Percentiles rank a stretch among this genome's conserved stretches.
These are phyloP conservation scores for Knufia petricola DNA, from an alignment of 2,329 filamentous ascomycete species.

Conservation along the genomic window DNA sequence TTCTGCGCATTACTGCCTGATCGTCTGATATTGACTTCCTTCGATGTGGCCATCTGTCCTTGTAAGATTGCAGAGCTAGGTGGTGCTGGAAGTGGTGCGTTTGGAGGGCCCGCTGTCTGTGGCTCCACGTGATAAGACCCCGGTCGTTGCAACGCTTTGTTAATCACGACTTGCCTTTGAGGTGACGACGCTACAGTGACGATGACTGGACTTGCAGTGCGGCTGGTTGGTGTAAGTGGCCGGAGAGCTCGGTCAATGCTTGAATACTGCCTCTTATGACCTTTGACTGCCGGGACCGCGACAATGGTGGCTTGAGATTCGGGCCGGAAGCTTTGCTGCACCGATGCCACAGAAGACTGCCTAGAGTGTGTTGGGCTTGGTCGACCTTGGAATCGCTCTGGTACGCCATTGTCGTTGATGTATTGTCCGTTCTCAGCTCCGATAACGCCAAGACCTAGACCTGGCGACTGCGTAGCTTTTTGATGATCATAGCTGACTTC, in stretches of 20 bases:
- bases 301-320: conserved; percentile 1
- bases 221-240: background rate
- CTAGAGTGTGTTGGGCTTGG: conserved; percentile 1
- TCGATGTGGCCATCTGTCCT: conserved; percentile 1
- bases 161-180: conserved; percentile 8
- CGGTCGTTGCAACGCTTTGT: conserved; percentile 1
- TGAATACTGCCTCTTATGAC: background rate
- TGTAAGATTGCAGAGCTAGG: conserved; percentile 3
- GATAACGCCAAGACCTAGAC: background rate
- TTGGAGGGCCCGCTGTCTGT: background rate
- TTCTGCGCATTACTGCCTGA: background rate
- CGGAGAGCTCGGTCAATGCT: background rate
- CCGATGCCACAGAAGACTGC: conserved; percentile 1
- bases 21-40: background rate
- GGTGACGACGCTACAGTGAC: background rate
- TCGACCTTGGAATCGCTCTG: conserved; percentile 8
- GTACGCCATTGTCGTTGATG: conserved; percentile 8
- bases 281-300: background rate
- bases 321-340: background rate
- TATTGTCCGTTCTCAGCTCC: conserved; percentile 6
- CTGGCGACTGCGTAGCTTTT: background rate
- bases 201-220: background rate
- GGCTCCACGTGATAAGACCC: conserved; percentile 2
- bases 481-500: background rate
- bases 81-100: conserved; percentile 1